Conservation (phyloP, 2,329 filamentous ascomycete species). For the Rhinocladiella mackenziei region DNA sequence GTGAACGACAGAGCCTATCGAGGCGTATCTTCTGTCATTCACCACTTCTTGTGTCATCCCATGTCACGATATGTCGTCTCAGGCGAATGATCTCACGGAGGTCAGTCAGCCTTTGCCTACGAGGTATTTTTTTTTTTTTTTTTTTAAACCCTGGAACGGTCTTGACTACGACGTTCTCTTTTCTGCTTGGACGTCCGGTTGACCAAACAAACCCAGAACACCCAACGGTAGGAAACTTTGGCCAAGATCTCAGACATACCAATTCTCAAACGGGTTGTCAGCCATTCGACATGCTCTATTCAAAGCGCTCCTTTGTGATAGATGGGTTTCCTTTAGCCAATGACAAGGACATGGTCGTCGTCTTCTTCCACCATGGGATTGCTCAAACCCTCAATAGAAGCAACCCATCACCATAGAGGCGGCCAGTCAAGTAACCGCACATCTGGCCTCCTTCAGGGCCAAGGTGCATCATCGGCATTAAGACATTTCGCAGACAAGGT, state of each 20-base stretch:
- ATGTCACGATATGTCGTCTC: conserved; percentile 14
- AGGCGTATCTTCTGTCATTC: conserved; percentile 13
- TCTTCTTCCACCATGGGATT: conserved; percentile 10
- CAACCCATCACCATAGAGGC: neutral
- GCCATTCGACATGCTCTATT: conserved; percentile 4
- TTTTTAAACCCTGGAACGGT: too few relatives aligned
- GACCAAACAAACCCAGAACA: too few relatives aligned
- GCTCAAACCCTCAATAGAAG: neutral
- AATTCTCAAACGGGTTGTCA: conserved; percentile 1
- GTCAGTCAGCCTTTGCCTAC: too few relatives aligned
- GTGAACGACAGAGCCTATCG: conserved; percentile 15
- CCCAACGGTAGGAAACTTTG: too few relatives aligned
- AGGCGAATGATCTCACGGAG: conserved; percentile 17
- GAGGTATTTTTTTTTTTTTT: too few relatives aligned
- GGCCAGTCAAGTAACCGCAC: conserved; percentile 5
- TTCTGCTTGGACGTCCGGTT: too few relatives aligned
- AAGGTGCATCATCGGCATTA: conserved; percentile 18
- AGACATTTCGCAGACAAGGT: conserved; percentile 2
- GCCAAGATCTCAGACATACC: conserved; percentile 10
- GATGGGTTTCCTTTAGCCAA: conserved; percentile 8
- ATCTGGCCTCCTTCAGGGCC: neutral
- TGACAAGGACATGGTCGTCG: conserved; percentile 8
- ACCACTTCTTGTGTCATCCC: conserved; percentile 1
- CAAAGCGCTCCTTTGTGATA: conserved; percentile 21
- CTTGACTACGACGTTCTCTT: too few relatives aligned